Percentiles rank a stretch among this genome's conserved stretches.
Conservation (phyloP, 495 filamentous ascomycete genomes). For the Wilcoxina mikolae region DNA sequence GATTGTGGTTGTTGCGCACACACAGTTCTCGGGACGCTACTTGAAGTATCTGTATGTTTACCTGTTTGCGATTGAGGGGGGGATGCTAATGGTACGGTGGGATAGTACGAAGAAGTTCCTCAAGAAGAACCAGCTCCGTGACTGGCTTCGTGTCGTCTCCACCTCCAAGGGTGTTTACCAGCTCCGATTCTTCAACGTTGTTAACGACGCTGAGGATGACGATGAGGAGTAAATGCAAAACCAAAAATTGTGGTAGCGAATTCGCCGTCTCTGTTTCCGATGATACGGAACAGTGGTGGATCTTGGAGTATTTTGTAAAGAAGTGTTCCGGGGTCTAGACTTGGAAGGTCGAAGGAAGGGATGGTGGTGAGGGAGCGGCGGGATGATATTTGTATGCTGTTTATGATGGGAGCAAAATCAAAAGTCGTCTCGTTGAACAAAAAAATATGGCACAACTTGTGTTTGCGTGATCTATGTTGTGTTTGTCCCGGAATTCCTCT, state of each 20-base stretch:
- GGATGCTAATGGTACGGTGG: constrained; percentile 14
- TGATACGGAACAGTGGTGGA: not conserved
- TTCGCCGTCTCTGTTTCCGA: not conserved
- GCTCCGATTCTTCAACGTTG: constrained; percentile 99
- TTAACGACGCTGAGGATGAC: constrained; percentile 89
- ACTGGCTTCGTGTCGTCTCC: constrained; percentile 97
- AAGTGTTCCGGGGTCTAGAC: not conserved
- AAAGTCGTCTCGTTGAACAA: no score
- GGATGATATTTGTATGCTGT: not conserved
- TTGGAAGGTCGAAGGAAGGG: not conserved
- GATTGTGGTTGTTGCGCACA: constrained; percentile 94
- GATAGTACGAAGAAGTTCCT: constrained; percentile 98
- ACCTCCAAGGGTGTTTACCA: constrained; percentile 95
- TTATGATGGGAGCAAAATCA: no score
- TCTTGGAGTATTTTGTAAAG: no score
- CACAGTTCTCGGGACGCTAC: constrained; percentile 94
- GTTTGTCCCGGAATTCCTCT: no score
- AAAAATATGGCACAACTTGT: no score
- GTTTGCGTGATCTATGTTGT: no score
- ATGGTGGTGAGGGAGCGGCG: not conserved
- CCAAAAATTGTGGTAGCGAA: not conserved
- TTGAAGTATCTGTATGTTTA: constrained; percentile 90
- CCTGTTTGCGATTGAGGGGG: not conserved
- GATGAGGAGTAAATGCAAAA: constrained; percentile 67
- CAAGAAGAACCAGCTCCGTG: constrained; percentile 99